Conservation (phyloP, 2,329 filamentous ascomycete species). For the Cladophialophora psammophila region DNA sequence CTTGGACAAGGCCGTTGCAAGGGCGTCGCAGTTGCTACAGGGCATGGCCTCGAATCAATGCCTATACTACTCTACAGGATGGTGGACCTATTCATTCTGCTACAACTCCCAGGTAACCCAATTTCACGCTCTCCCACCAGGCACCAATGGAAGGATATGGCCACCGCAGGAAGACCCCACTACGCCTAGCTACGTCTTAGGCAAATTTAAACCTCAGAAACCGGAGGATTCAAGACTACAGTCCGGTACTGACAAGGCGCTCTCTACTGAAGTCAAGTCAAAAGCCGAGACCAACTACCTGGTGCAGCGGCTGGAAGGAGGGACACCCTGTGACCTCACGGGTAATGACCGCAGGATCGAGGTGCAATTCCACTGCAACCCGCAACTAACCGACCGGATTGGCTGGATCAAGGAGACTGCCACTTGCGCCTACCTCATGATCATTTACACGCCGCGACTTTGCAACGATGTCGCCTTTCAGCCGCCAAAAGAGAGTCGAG, state of each 20-base stretch:
- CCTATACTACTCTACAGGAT: slow-evolving; percentile 83
- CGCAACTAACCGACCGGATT: slow-evolving; percentile 76
- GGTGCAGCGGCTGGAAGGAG: slow-evolving; percentile 79
- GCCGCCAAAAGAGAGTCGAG: slow-evolving; percentile 77
- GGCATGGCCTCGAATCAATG: slow-evolving; percentile 76
- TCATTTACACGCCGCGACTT: slow-evolving; percentile 85
- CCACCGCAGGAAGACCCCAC: slow-evolving; percentile 79
- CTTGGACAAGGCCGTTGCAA: slow-evolving; percentile 75
- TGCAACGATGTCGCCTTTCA: slow-evolving; percentile 87
- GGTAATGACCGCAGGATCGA: slow-evolving; percentile 82
- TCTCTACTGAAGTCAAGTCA: slow-evolving; percentile 72
- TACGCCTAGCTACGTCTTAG: slow-evolving; percentile 79
- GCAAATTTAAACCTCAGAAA: slow-evolving; percentile 59
- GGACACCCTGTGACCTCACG: slow-evolving; percentile 86
- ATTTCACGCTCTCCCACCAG: slow-evolving; percentile 81
- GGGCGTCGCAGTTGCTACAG: slow-evolving; percentile 80
- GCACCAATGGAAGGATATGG: slow-evolving; percentile 69
- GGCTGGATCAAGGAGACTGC: slow-evolving; percentile 92
- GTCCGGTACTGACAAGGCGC: slow-evolving; percentile 40
- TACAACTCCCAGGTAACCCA: slow-evolving; percentile 87
- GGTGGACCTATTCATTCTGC: slow-evolving; percentile 97
- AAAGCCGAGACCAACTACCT: slow-evolving; percentile 86
- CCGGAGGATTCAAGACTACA: slow-evolving; percentile 40
- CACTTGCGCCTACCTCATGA: slow-evolving; percentile 92
- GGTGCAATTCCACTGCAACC: slow-evolving; percentile 79